A percentile compares a stretch with the other conserved stretches of the same genome.
Conservation (phyloP, 805 yeast genomes). For the Barnettozyma siamensis region DNA sequence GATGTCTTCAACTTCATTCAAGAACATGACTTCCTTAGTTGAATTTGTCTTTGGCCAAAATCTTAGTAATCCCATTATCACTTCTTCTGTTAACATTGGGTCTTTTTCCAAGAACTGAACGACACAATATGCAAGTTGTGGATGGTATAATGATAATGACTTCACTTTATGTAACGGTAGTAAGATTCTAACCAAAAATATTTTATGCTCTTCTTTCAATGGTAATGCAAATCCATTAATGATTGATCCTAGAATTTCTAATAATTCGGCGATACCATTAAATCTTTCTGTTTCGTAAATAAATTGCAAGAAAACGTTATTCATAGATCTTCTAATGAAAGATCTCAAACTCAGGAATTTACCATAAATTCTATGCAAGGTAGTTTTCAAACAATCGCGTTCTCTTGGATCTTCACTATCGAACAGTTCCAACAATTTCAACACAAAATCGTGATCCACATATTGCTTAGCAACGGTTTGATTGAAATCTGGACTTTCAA, state of each 20-base stretch:
- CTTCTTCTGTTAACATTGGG: slow-evolving; percentile 87
- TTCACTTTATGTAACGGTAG: slow-evolving; percentile 91
- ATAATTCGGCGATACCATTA: slow-evolving; percentile 90
- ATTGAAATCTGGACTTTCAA: slow-evolving; percentile 91
- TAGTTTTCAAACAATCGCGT: slow-evolving; percentile 90
- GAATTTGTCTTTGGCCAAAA: slow-evolving; percentile 97
- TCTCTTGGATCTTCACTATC: slow-evolving; percentile 97
- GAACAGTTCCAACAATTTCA: slow-evolving; percentile 77
- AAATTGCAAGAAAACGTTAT: slow-evolving; percentile 88
- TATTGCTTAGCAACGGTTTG: slow-evolving; percentile 90
- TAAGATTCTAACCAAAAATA: slow-evolving; percentile 77
- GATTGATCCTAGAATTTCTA: slow-evolving; percentile 92
- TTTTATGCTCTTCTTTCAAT: slow-evolving; percentile 93
- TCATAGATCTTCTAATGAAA: slow-evolving; percentile 85
- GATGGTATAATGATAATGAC: slow-evolving; percentile 85
- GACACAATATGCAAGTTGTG: slow-evolving; percentile 94
- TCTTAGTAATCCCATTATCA: slow-evolving; percentile 85
- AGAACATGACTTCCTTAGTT: slow-evolving; percentile 92
- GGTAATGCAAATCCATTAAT: slow-evolving; percentile 98
- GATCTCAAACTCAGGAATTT: slow-evolving; percentile 86
- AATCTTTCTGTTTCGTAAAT: slow-evolving; percentile 93
- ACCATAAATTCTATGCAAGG: slow-evolving; percentile 93
- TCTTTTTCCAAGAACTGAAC: slow-evolving; percentile 96
- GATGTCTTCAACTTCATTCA: slow-evolving; percentile 94
- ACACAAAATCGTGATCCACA: slow-evolving; percentile 86